A percentile compares a stretch with the other conserved stretches of the same genome.
These are phyloP conservation scores for Fusarium sp. DNA, from an alignment of 2,329 filamentous ascomycete species.

Conservation along the genomic window DNA sequence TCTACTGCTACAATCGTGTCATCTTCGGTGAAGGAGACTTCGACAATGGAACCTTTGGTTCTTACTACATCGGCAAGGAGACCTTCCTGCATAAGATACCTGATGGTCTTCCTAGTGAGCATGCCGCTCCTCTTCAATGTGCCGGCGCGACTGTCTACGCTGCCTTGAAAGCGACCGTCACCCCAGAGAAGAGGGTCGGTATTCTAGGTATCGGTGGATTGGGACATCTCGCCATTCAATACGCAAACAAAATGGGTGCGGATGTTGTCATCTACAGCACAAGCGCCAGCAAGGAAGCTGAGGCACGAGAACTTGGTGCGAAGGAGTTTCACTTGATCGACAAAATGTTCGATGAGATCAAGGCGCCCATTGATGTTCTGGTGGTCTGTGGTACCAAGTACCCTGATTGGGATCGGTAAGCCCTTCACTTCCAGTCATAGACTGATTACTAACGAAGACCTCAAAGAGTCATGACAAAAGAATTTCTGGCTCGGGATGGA, in stretches of 20 bases:
- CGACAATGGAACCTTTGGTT: neutral
- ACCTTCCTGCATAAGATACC: slow-evolving; percentile 13
- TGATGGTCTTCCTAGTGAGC: neutral
- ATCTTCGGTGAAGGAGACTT: slow-evolving; percentile 7
- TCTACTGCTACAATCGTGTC: slow-evolving; percentile 14
- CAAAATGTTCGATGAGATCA: slow-evolving; percentile 2
- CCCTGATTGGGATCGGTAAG: slow-evolving; percentile 40
- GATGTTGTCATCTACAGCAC: slow-evolving; percentile 12
- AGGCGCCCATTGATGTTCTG: slow-evolving; percentile 10
- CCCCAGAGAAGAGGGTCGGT: neutral
- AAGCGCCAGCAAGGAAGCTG: slow-evolving; percentile 2
- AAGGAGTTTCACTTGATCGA: slow-evolving; percentile 2
- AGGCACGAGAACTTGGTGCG: slow-evolving; percentile 2
- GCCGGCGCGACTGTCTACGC: slow-evolving; percentile 10
- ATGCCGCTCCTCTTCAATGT: slow-evolving; percentile 15
- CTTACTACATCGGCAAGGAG: slow-evolving; percentile 14
- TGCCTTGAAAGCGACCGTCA: slow-evolving; percentile 13
- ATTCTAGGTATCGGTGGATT: slow-evolving; percentile 14
- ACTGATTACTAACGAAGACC: accelerated
- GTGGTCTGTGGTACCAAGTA: slow-evolving; percentile 13
- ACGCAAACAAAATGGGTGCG: slow-evolving; percentile 7
- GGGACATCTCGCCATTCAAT: slow-evolving; percentile 10
- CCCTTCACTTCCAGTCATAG: accelerated
- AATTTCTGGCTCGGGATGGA: slow-evolving; percentile 11
- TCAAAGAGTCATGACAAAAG: slow-evolving; percentile 5